A percentile compares a stretch with the other conserved stretches of the same genome.
Conservation (phyloP, 257 asterid genomes). For the Primulina eburnea region DNA sequence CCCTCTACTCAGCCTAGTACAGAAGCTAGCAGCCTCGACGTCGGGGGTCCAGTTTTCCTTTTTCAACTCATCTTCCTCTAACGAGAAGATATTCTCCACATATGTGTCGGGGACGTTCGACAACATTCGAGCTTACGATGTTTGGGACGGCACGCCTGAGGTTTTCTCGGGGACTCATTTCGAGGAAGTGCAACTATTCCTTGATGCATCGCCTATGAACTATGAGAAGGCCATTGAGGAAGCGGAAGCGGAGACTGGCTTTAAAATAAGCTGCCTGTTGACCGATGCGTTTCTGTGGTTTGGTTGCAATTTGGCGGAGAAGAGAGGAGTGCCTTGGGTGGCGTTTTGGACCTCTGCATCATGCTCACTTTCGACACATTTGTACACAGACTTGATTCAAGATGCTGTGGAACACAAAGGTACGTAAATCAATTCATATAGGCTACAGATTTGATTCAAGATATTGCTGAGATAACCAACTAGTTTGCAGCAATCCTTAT, state of each 20-base stretch:
- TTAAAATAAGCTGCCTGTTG: slow-evolving; percentile 43
- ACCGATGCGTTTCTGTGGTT: slow-evolving; percentile 70
- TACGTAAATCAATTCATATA: not conserved
- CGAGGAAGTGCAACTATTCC: slow-evolving; percentile 49
- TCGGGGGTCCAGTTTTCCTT: slow-evolving; percentile 46
- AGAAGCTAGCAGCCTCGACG: slow-evolving; percentile 42
- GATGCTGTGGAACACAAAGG: slow-evolving; percentile 26
- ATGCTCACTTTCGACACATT: slow-evolving; percentile 51
- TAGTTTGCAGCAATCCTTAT: not conserved
- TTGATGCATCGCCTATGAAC: slow-evolving; percentile 49
- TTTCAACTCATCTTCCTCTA: slow-evolving; percentile 49
- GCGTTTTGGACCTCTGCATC: slow-evolving; percentile 62
- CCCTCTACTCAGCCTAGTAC: slow-evolving; percentile 48
- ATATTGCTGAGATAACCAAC: no score
- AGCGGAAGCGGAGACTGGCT: slow-evolving; percentile 47
- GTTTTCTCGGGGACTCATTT: slow-evolving; percentile 38
- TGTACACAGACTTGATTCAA: slow-evolving; percentile 46
- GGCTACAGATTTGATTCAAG: no score
- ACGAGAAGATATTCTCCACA: slow-evolving; percentile 20
- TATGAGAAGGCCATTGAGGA: slow-evolving; percentile 40
- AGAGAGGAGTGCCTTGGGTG: slow-evolving; percentile 59
- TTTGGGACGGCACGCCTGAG: slow-evolving; percentile 55
- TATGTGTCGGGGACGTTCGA: not conserved
- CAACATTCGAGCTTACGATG: slow-evolving; percentile 34
- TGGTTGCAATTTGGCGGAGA: slow-evolving; percentile 50